These are phyloP conservation scores for Backusella psychrophila DNA, from an alignment of 192 early-diverging fungal genomes.

Conservation along the genomic window DNA sequence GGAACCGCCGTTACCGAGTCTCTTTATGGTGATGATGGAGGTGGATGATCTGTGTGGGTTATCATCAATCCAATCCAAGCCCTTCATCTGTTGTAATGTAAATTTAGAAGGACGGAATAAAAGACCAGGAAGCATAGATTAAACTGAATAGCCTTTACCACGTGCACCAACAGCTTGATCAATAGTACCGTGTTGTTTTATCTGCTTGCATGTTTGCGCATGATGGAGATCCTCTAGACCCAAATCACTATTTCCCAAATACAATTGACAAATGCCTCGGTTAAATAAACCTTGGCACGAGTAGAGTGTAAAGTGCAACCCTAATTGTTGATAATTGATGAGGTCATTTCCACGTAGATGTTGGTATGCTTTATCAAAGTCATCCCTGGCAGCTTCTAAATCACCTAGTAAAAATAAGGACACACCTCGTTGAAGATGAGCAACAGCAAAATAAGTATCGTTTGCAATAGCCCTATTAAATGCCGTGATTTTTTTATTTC, in stretches of 20 bases:
- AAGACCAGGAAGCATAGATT: constrained; percentile 70
- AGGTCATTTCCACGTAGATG: constrained; percentile 76
- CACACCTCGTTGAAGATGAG: constrained; percentile 88
- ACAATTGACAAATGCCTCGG: constrained; percentile 75
- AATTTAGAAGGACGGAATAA: constrained; percentile 79
- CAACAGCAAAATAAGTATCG: constrained; percentile 84
- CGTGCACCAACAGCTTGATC: constrained; percentile 55
- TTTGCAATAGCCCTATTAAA: constrained; percentile 69
- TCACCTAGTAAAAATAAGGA: constrained; percentile 69
- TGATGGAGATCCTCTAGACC: constrained; percentile 69
- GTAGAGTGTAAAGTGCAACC: constrained; percentile 83
- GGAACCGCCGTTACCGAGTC: no score
- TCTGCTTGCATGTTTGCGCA: constrained; percentile 46
- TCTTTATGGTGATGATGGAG: no score
- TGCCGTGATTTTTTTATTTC: constrained; percentile 27
- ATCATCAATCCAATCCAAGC: neutral
- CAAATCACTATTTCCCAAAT: constrained; percentile 61
- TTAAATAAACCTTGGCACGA: constrained; percentile 88
- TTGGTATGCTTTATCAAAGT: constrained; percentile 77
- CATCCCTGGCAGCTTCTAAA: constrained; percentile 65
- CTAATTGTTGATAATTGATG: constrained; percentile 93
- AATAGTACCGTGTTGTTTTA: constrained; percentile 60
- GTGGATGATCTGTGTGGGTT: no score
- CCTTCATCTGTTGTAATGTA: constrained; percentile 50
- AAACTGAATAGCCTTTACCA: constrained; percentile 58